Conservation (phyloP, 2,329 filamentous ascomycete genomes). For the Fusarium kyushuense region DNA sequence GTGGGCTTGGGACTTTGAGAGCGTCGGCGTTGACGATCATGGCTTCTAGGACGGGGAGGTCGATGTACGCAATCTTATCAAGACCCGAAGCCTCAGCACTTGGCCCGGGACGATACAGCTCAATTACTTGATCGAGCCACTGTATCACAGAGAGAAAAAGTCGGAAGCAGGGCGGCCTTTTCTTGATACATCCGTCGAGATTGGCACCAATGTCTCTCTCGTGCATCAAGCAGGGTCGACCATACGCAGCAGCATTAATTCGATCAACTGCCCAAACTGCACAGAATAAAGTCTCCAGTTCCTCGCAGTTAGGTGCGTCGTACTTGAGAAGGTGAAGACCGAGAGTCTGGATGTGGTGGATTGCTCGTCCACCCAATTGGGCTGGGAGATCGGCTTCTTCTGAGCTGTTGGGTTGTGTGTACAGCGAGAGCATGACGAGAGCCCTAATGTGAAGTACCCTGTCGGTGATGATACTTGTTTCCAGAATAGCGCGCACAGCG, state of each 20-base stretch:
- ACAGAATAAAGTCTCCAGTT: slow-evolving; percentile 65
- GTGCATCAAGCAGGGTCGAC: slow-evolving; percentile 69
- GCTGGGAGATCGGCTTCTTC: slow-evolving; percentile 68
- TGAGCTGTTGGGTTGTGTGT: slow-evolving; percentile 66
- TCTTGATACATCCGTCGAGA: slow-evolving; percentile 62
- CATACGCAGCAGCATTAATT: slow-evolving; percentile 70
- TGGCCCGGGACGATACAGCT: slow-evolving; percentile 68
- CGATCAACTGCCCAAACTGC: slow-evolving; percentile 72
- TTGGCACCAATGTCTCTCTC: slow-evolving; percentile 69
- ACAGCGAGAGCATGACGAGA: slow-evolving; percentile 67
- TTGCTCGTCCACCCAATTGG: slow-evolving; percentile 64
- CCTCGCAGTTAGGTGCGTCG: slow-evolving; percentile 55
- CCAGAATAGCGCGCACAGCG: slow-evolving; percentile 62
- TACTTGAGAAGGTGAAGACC: slow-evolving; percentile 64
- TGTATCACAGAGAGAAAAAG: slow-evolving; percentile 66
- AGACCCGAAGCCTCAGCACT: slow-evolving; percentile 55
- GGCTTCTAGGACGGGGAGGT: slow-evolving; percentile 68
- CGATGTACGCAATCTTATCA: slow-evolving; percentile 62
- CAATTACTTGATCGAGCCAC: slow-evolving; percentile 70
- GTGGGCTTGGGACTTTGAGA: slow-evolving; percentile 60
- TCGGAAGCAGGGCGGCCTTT: slow-evolving; percentile 66
- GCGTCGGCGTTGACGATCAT: slow-evolving; percentile 68
- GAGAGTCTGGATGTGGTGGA: slow-evolving; percentile 69
- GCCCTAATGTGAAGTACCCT: slow-evolving; percentile 67
- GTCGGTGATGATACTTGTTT: slow-evolving; percentile 66